These are phyloP conservation scores for Tetrahymena malaccensis DNA, from an alignment of 73 alveolate genomes.

Conservation along the genomic window DNA sequence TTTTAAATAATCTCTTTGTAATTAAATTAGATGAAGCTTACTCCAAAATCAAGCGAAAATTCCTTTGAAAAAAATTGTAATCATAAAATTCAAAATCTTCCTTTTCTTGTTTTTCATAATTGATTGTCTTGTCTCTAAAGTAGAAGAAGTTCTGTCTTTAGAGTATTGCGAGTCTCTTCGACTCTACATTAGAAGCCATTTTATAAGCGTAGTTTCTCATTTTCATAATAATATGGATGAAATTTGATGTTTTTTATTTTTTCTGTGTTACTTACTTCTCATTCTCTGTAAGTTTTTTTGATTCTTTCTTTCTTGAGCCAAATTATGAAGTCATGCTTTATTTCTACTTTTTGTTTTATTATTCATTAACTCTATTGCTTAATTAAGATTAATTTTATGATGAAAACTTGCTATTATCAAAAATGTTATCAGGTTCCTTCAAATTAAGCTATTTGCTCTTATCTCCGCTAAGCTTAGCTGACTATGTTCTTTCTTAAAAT, in stretches of 20 bases:
- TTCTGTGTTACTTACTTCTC: not conserved
- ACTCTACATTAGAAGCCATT: not conserved
- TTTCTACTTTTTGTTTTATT: not conserved
- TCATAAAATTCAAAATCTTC: not conserved
- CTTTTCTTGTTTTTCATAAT: not conserved
- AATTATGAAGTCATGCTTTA: too few species aligned
- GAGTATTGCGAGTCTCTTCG: not conserved
- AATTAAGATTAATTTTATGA: not conserved
- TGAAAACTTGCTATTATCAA: not conserved
- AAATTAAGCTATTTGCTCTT: not conserved
- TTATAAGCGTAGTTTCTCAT: not conserved
- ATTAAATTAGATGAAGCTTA: not conserved
- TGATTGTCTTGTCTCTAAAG: not conserved
- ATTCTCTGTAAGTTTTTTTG: not conserved
- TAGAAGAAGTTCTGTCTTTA: not conserved
- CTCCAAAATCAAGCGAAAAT: not conserved
- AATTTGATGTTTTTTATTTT: not conserved
- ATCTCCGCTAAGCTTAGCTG: not conserved
- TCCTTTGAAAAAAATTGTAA: not conserved
- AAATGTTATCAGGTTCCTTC: not conserved
- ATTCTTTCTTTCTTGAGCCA: not conserved
- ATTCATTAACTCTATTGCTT: not conserved
- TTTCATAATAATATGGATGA: not conserved
- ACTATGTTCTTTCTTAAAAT: not conserved
- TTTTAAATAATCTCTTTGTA: not conserved